These are phyloP conservation scores for Botryotinia convoluta DNA, from an alignment of 2,329 filamentous ascomycete genomes.

Conservation along the genomic window DNA sequence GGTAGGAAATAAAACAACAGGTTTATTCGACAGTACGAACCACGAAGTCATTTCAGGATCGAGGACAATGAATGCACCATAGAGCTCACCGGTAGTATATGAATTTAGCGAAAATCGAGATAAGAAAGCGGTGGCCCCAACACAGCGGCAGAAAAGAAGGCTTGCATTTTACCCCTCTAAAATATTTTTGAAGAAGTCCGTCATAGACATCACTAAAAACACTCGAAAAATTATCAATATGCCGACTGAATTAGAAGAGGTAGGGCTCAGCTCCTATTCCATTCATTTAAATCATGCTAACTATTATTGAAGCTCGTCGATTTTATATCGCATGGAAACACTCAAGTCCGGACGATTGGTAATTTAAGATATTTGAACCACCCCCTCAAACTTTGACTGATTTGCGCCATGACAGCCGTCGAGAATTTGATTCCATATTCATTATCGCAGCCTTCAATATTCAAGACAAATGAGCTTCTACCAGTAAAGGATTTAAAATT, in stretches of 20 bases:
- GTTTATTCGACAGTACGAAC: neutral
- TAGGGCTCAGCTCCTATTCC: slow-evolving; percentile 39
- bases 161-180: slow-evolving; percentile 17
- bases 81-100: neutral
- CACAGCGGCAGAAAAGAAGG: slow-evolving; percentile 3
- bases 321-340: slow-evolving; percentile 89
- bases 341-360: slow-evolving; percentile 82
- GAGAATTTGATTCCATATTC: slow-evolving; percentile 87
- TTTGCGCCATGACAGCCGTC: slow-evolving; percentile 52
- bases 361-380: slow-evolving; percentile 31
- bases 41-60: neutral
- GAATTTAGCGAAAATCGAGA: neutral
- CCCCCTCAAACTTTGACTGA: slow-evolving; percentile 24
- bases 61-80: neutral
- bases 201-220: slow-evolving; percentile 1
- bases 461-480: slow-evolving; percentile 75
- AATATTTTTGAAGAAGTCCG: slow-evolving; percentile 16
- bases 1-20: neutral
- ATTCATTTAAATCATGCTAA: neutral
- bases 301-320: slow-evolving; percentile 68
- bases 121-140: slow-evolving; percentile 5
- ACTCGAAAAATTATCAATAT: slow-evolving; percentile 44
- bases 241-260: slow-evolving; percentile 76
- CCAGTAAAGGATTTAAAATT: slow-evolving; percentile 87
- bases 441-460: slow-evolving; percentile 68